Evolutionary conservation across 169 alveolate species (phyloP), one percentile per base, ranked within the genome.

Genomic region (Plasmodium vivax): DNA sequence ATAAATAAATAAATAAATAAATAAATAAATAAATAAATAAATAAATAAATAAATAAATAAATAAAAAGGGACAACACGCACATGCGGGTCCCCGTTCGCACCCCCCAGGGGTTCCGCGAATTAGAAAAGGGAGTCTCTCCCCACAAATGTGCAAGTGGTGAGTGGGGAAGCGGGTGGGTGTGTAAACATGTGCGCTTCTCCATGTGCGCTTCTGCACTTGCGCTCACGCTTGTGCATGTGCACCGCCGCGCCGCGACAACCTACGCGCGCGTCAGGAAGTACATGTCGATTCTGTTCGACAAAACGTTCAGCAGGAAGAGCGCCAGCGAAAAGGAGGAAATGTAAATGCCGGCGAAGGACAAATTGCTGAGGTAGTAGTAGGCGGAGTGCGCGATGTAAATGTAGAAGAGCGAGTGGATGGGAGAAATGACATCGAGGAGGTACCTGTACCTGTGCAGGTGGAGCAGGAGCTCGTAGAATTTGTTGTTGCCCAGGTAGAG

Each of bases 261-360:
- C 41, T 68, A 68, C 2, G 38, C 6, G 38, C 77, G 77, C 2
- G 77, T 81, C 73, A 92, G 72, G 62, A 54, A 92, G 79, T 92
- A 92, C 80, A 82, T 82, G 32, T 92, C 95, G 23, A 92, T 72
- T 92, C 82, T 81, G 38, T 92, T 92, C 27, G 95, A 82, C 23
- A 92, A n/a, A n/a, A 82, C 51, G 54, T 58, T 81, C 30, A 92
- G 73, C 41, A 92, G 27, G 58, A 34, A 72, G 27, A 92, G 79
- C 14, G 23, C 80, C 38, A 92, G 75, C 5, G 95, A 92, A 92
- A 92, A 82, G 41, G 92, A 81, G 27, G 95, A 92, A 45, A 77
- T 75, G 51, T 92, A 92, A 72, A 92, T 92, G 51, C 95, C 95
- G n/a, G 92, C 95, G 56, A 71, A 92, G 10, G 95, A 92, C 16